A percentile compares a stretch with the other conserved stretches of the same genome.
These are phyloP conservation scores for Lasiodiplodia citricola DNA, from an alignment of 2,329 filamentous ascomycete species.

Conservation along the genomic window DNA sequence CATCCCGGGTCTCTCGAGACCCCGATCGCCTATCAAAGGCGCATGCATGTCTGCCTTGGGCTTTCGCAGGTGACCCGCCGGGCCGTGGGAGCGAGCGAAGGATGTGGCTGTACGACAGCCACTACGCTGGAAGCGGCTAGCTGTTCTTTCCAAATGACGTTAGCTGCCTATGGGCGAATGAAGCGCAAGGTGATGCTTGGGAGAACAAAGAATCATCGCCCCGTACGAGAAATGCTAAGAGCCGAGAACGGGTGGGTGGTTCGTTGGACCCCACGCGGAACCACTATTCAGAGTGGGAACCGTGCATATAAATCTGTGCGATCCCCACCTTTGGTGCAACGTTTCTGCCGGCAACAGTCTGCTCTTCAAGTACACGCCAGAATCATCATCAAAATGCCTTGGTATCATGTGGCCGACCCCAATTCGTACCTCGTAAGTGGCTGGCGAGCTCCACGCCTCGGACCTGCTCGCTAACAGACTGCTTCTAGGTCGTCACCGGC, in stretches of 20 bases:
- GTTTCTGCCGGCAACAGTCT: not conserved
- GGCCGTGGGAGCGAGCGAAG: no score
- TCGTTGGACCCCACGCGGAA: not conserved
- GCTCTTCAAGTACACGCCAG: no score
- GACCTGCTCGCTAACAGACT: not conserved
- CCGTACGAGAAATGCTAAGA: not conserved
- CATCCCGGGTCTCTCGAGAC: not conserved
- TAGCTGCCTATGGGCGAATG: not conserved
- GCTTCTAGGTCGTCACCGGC: slow-evolving; percentile 68
- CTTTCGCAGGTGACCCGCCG: not conserved
- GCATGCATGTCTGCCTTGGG: slow-evolving; percentile 10
- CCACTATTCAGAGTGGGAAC: not conserved
- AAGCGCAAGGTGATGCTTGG: not conserved
- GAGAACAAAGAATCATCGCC: not conserved
- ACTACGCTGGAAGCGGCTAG: not conserved
- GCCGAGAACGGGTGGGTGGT: not conserved
- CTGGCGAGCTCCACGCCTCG: not conserved
- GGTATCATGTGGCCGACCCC: slow-evolving; percentile 71
- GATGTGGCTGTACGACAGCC: not conserved
- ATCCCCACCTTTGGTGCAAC: not conserved
- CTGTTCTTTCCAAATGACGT: not conserved
- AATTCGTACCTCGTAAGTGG: slow-evolving; percentile 74
- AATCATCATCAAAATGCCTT: not conserved
- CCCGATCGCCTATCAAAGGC: not conserved
- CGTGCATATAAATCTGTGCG: slow-evolving; percentile 1